A percentile compares a stretch with the other conserved stretches of the same genome.
These are phyloP conservation scores for Hypoxylon lenormandii DNA, from an alignment of 495 filamentous ascomycete genomes.

Conservation along the genomic window DNA sequence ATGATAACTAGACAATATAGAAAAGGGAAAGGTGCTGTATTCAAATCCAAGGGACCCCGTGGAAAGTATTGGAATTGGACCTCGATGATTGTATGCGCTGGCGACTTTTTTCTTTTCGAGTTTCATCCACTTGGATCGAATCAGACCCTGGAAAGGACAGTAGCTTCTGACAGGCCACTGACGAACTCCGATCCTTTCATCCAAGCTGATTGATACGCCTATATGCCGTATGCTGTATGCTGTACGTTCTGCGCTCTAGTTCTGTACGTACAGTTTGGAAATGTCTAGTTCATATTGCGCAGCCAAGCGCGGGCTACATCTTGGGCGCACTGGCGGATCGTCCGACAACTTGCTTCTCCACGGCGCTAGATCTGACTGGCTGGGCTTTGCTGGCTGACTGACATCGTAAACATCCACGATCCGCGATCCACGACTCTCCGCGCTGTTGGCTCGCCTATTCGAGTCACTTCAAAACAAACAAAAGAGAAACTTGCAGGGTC, in stretches of 20 bases:
- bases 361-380: slow-evolving; percentile 46
- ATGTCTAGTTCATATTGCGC: slow-evolving; percentile 41
- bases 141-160: slow-evolving; percentile 48
- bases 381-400: slow-evolving; percentile 26
- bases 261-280: too few relatives aligned
- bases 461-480: slow-evolving; percentile 51
- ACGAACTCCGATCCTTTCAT: slow-evolving; percentile 47
- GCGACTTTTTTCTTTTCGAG: slow-evolving; percentile 36
- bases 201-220: slow-evolving; percentile 48
- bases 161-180: slow-evolving; percentile 46
- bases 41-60: slow-evolving; percentile 35
- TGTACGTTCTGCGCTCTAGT: too few relatives aligned
- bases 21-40: slow-evolving; percentile 36
- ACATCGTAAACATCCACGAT: slow-evolving; percentile 37
- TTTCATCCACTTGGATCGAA: slow-evolving; percentile 54
- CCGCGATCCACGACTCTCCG: slow-evolving; percentile 29
- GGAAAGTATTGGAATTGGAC: slow-evolving; percentile 45
- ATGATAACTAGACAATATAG: slow-evolving; percentile 16
- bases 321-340: slow-evolving; percentile 52
- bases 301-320: slow-evolving; percentile 48
- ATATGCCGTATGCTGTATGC: too few relatives aligned
- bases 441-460: slow-evolving; percentile 43
- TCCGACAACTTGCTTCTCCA: slow-evolving; percentile 52
- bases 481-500: slow-evolving; percentile 34
- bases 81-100: slow-evolving; percentile 50